Conservation (phyloP, 2,329 filamentous ascomycete species). For the Rutstroemia sp. region DNA sequence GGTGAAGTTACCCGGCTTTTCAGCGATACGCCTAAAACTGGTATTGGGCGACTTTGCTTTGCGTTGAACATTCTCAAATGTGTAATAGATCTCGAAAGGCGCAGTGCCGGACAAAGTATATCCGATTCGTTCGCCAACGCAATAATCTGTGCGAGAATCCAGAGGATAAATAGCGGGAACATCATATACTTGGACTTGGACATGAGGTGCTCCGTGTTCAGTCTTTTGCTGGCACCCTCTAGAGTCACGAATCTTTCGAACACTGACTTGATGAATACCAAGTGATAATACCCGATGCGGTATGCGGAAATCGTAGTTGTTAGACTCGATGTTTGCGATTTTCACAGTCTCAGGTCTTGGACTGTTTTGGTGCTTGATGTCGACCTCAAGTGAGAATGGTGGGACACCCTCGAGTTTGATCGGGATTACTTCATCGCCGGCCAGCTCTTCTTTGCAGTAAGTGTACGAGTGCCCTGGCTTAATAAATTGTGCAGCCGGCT, state of each 20-base stretch:
- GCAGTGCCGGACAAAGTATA: conserved; percentile 87
- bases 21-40: conserved; percentile 87
- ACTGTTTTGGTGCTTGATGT: conserved; percentile 84
- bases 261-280: conserved; percentile 81
- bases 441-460: conserved; percentile 81
- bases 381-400: conserved; percentile 85
- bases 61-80: conserved; percentile 70
- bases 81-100: conserved; percentile 90
- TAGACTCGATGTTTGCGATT: conserved; percentile 70
- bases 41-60: conserved; percentile 74
- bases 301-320: conserved; percentile 72
- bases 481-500: conserved; percentile 73
- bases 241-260: conserved; percentile 82
- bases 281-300: conserved; percentile 78
- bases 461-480: conserved; percentile 91
- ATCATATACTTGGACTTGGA: conserved; percentile 88
- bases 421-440: conserved; percentile 79
- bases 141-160: conserved; percentile 80
- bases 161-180: conserved; percentile 85
- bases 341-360: conserved; percentile 73
- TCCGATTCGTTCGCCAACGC: conserved; percentile 87
- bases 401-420: conserved; percentile 75
- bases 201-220: conserved; percentile 62
- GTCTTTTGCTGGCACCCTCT: conserved; percentile 78
- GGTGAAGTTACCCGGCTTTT: conserved; percentile 79